Conservation (phyloP, 805 yeast species). For the Kodamaea neixiangensis region DNA sequence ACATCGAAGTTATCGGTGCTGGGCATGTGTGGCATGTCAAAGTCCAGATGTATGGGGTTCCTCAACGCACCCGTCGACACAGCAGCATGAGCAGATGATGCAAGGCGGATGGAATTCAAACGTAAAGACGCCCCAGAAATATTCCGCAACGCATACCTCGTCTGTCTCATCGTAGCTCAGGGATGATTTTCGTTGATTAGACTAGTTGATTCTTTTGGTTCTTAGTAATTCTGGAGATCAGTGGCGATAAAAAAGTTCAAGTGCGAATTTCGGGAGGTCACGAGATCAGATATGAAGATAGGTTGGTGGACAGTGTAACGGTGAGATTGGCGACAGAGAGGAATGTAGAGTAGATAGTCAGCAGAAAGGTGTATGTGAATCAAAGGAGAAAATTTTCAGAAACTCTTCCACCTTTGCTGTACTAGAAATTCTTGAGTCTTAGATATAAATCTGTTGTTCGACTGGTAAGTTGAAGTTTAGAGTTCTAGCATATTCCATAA, state of each 20-base stretch:
- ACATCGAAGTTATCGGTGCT: conserved; percentile 3
- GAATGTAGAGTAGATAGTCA: too few species aligned
- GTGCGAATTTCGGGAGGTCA: conserved; percentile 5
- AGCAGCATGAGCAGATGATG: conserved; percentile 4
- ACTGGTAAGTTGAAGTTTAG: too few species aligned
- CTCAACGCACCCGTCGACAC: conserved; percentile 1
- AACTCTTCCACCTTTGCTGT: too few species aligned
- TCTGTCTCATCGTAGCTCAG: conserved; percentile 5
- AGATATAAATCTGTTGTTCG: too few species aligned
- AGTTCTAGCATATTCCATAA: too few species aligned
- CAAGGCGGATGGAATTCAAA: conserved; percentile 1
- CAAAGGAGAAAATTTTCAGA: too few species aligned
- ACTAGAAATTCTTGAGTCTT: too few species aligned
- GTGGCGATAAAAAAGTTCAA: conserved; percentile 8
- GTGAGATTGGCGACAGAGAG: too few species aligned
- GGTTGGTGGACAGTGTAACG: too few species aligned
- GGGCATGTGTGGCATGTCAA: conserved; percentile 5
- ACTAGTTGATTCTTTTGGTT: neutral
- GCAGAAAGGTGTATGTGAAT: too few species aligned
- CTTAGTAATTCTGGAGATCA: conserved; percentile 4
- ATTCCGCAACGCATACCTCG: conserved; percentile 8
- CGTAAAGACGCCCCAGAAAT: conserved; percentile 8
- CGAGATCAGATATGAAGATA: neutral
- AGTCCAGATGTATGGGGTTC: conserved; percentile 5
- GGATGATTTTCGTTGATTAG: neutral